phyloP scores from a whole-genome alignment of 2,329 filamentous ascomycete species.

The Aspergillus bombycis region DNA sequence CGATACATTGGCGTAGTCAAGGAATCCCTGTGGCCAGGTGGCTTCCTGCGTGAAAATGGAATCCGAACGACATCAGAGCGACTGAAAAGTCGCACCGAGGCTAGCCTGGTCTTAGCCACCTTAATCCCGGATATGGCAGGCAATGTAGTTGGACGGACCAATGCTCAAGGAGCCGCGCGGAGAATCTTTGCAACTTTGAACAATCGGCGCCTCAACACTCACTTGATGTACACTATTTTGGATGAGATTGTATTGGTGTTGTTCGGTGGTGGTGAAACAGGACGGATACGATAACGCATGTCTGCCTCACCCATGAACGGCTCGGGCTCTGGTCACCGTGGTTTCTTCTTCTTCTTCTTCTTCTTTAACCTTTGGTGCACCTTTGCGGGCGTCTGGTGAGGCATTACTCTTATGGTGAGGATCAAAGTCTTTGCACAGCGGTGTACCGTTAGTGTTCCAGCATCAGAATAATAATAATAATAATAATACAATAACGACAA shows the following conservation, averaged over 20 bases:
- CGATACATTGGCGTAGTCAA: constrained; percentile 74
- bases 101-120: constrained; percentile 84
- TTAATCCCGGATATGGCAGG: constrained; percentile 88
- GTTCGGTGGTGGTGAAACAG: constrained; percentile 50
- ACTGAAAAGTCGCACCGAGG: constrained; percentile 79
- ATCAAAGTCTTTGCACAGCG: not conserved
- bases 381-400: not conserved
- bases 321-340: not conserved
- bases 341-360: not conserved
- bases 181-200: constrained; percentile 90
- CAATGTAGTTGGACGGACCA: constrained; percentile 88
- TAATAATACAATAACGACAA: too few species aligned
- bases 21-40: constrained; percentile 76
- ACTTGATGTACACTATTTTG: constrained; percentile 70
- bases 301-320: not conserved
- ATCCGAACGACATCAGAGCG: constrained; percentile 73
- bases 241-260: constrained; percentile 70
- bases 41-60: constrained; percentile 51
- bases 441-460: not conserved
- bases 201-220: constrained; percentile 81
- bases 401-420: not conserved
- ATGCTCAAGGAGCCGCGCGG: constrained; percentile 86
- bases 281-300: constrained; percentile 9
- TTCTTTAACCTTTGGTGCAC: not conserved
- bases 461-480: not conserved